Evolutionary conservation across 805 yeast genomes (phyloP).

Genomic region (Yarrowia sp.): DNA sequence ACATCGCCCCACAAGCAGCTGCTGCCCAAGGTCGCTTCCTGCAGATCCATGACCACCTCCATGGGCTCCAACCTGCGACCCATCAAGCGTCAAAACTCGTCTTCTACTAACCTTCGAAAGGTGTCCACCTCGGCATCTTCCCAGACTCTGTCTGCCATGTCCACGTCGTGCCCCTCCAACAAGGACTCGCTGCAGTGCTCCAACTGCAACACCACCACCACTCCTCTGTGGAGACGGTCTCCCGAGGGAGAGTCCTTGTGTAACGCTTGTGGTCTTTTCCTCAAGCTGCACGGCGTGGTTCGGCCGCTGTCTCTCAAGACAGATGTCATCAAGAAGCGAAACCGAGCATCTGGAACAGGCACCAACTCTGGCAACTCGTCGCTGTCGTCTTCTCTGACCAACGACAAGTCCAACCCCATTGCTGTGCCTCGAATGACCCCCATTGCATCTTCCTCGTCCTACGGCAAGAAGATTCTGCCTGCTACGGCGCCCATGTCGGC

Average conservation of each 20-base stretch:
- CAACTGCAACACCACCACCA: conserved; percentile 87
- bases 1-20: conserved; percentile 26
- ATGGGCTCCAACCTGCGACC: conserved; percentile 23
- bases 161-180: conserved; percentile 11
- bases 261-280: conserved; percentile 93
- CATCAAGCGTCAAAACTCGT: conserved; percentile 27
- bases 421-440: conserved; percentile 27
- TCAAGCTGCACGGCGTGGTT: conserved; percentile 91
- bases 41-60: conserved; percentile 17
- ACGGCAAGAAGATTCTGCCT: conserved; percentile 22
- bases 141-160: conserved; percentile 11
- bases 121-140: conserved; percentile 17
- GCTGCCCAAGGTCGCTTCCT: conserved; percentile 17
- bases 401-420: conserved; percentile 8
- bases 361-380: conserved; percentile 16
- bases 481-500: conserved; percentile 17
- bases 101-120: conserved; percentile 25
- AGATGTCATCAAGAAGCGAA: conserved; percentile 91
- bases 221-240: conserved; percentile 94
- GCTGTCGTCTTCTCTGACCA: conserved; percentile 19
- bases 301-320: conserved; percentile 91
- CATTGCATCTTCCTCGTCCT: conserved; percentile 1
- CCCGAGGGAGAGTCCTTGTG: conserved; percentile 93
- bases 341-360: conserved; percentile 45
- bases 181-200: conserved; percentile 49